Evolutionary conservation across 1,284 basidiomycete species (phyloP), one percentile per base, ranked within the genome.

Genomic region (Heterobasidion parviporum): DNA sequence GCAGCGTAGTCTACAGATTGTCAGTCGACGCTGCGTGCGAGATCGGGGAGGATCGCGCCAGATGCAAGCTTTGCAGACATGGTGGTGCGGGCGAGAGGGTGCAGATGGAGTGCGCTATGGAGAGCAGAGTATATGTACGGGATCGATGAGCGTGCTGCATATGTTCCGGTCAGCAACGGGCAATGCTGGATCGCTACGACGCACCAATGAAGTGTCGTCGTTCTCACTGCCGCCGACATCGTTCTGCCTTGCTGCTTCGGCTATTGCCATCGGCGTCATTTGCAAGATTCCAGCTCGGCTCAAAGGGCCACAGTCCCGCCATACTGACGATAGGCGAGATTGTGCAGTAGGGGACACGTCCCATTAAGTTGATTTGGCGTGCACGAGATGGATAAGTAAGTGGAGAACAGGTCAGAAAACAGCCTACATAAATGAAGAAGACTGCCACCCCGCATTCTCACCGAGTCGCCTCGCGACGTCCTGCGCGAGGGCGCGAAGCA

Each of bases 341-440:
- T 89, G 83, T 0, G 92, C 89, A 1, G 88, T 92, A 8, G 83
- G 75, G 0, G 92, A 94, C 18, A 94, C 79, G 54, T 90, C 85
- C 87, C 91, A 57, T 18, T 1, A 49, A 20, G 14, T 32, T 18
- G 1, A 10, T 18, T 18, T 45, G 48, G 26, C 50, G 43, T 44
- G 18, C 18, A 18, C 26, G 14, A 10, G n/a, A 34, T 53, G 32
- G 12, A 44, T 51, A 35, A 50, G 58, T 41, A 35, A 15, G 53
- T 43, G 16, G 26, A 53, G 49, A 14, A 54, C 44, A 47, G 35
- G 7, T 8, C 38, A n/a, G 50, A 3, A 52, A 46, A 14, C 8
- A 9, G 36, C 44, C 8, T 15, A n/a, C 18, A 18, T 18, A 18
- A 18, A 18, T 18, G 18, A 18, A 18, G 18, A 18, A 18, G 18